phyloP scores from a whole-genome alignment of 148 eudicot species.

The Vaccinium macrocarpon region DNA sequence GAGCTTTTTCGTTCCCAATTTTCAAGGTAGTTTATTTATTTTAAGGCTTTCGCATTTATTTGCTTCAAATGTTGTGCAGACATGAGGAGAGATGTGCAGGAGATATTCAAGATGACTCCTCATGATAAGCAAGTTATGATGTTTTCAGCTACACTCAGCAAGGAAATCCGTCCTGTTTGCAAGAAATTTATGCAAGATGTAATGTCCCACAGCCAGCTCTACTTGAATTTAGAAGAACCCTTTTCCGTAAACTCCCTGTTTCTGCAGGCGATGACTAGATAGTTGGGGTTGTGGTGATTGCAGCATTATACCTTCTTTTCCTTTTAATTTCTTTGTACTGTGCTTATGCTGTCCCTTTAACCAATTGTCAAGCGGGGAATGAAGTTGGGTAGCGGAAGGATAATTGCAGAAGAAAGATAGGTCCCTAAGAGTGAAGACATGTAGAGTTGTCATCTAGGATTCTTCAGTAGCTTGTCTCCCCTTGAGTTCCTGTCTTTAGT shows the following conservation, averaged over 20 bases:
- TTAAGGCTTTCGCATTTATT: neutral
- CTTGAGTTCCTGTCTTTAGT: neutral
- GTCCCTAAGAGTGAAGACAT: neutral
- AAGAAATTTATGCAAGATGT: constrained; percentile 99
- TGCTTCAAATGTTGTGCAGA: constrained; percentile 36
- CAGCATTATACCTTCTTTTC: constrained; percentile 23
- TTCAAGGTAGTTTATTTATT: neutral
- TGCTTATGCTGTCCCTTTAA: constrained; percentile 20
- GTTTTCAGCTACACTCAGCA: constrained; percentile 98
- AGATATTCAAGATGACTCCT: constrained; percentile 97
- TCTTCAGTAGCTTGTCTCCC: neutral
- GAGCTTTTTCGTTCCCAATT: neutral
- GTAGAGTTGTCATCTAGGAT: neutral
- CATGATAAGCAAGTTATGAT: constrained; percentile 99
- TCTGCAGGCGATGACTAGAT: constrained; percentile 38
- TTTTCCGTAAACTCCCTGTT: constrained; percentile 39
- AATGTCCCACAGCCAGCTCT: constrained; percentile 73
- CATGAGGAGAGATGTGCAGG: constrained; percentile 97
- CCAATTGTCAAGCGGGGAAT: constrained; percentile 9
- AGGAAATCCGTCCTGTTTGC: constrained; percentile 98
- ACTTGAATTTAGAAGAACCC: constrained; percentile 62
- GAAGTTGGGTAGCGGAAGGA: neutral
- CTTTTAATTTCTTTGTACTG: constrained; percentile 6
- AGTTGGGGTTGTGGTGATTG: constrained; percentile 34
- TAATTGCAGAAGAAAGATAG: neutral